phyloP scores from a whole-genome alignment of 768 basidiomycete species.

The Mycena galericulata region DNA sequence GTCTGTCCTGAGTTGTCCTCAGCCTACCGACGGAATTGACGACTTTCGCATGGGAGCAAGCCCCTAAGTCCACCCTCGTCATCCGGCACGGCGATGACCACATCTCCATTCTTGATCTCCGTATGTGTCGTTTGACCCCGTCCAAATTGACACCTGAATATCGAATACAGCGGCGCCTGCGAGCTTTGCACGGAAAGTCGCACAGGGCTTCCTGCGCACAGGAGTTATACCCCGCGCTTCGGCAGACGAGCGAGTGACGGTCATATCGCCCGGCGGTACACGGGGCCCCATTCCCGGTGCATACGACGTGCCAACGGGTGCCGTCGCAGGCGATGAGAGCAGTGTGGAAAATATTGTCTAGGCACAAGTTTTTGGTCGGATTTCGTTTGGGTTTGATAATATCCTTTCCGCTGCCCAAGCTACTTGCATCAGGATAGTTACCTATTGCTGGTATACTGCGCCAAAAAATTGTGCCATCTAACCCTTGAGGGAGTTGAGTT shows the following conservation, averaged over 20 bases:
- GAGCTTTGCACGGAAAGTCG: not conserved
- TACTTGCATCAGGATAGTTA: too few species aligned
- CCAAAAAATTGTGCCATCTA: too few species aligned
- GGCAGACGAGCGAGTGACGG: conserved; percentile 12
- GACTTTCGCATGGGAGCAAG: conserved; percentile 28
- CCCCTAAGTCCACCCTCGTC: conserved; percentile 28
- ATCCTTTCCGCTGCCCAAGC: too few species aligned
- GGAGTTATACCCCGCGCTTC: conserved; percentile 16
- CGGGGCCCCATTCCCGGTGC: conserved; percentile 13
- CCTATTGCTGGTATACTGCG: too few species aligned
- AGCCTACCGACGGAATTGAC: conserved; percentile 31
- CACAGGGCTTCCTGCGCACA: conserved; percentile 16
- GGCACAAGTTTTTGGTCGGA: too few species aligned
- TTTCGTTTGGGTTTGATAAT: too few species aligned
- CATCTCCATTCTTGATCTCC: conserved; percentile 27
- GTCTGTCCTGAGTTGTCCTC: not conserved
- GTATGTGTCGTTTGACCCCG: conserved; percentile 1
- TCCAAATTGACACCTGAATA: too few species aligned
- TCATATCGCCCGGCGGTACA: conserved; percentile 8
- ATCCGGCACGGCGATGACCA: conserved; percentile 36
- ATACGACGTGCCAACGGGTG: conserved; percentile 28
- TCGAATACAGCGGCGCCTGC: conserved; percentile 5
- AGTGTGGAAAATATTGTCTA: not conserved
- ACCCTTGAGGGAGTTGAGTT: too few species aligned
- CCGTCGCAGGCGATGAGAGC: conserved; percentile 25